phyloP scores from a whole-genome alignment of 768 basidiomycete species.

The Naganishia antarctica region DNA sequence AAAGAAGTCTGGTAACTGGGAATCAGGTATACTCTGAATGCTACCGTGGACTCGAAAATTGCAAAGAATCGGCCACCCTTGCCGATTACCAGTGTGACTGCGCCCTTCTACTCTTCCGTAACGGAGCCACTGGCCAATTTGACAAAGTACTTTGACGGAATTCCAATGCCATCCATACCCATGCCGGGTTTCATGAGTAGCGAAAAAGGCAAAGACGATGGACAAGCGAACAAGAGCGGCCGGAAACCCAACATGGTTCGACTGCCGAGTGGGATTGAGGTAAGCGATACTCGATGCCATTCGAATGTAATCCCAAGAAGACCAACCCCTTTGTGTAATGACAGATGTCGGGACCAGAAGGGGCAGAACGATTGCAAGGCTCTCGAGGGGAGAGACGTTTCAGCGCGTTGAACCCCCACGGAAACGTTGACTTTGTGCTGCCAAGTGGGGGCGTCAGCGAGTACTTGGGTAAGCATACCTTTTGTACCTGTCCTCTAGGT shows the following conservation, averaged over 20 bases:
- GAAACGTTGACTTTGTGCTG: slow-evolving; percentile 52
- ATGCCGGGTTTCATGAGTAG: slow-evolving; percentile 32
- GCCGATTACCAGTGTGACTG: slow-evolving; percentile 46
- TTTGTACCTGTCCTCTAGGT: neutral
- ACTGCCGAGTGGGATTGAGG: slow-evolving; percentile 49
- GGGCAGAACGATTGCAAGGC: slow-evolving; percentile 46
- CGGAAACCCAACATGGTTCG: slow-evolving; percentile 44
- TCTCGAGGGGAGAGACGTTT: slow-evolving; percentile 49
- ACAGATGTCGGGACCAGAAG: slow-evolving; percentile 45
- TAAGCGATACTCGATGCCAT: slow-evolving; percentile 28
- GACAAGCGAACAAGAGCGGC: slow-evolving; percentile 18
- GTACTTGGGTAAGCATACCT: slow-evolving; percentile 46
- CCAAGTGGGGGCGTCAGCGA: slow-evolving; percentile 51
- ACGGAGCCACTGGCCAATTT: slow-evolving; percentile 40
- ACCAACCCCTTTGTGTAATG: too few relatives aligned
- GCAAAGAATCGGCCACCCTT: slow-evolving; percentile 38
- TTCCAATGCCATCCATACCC: slow-evolving; percentile 35
- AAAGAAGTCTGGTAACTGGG: neutral
- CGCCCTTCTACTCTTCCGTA: slow-evolving; percentile 47
- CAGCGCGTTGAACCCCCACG: slow-evolving; percentile 53
- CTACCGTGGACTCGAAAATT: slow-evolving; percentile 51
- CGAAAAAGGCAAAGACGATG: slow-evolving; percentile 24
- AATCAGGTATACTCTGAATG: slow-evolving; percentile 51
- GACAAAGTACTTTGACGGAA: slow-evolving; percentile 25
- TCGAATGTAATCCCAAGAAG: too few relatives aligned